Conservation (phyloP, 2,329 filamentous ascomycete genomes). For the Pestalotiopsis sp. region DNA sequence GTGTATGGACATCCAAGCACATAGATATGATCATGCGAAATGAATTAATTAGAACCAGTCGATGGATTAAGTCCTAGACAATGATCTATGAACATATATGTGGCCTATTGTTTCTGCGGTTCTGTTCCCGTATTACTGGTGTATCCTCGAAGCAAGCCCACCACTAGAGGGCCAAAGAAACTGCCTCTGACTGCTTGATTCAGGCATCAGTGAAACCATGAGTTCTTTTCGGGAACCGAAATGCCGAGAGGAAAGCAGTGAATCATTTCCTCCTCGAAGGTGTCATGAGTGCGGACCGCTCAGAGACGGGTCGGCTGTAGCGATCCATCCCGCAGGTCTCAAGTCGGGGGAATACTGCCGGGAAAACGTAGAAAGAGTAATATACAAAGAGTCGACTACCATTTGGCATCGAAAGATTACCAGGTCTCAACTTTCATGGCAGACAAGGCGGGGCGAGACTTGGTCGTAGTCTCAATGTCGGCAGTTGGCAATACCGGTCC, state of each 20-base stretch:
- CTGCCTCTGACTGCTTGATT: not conserved
- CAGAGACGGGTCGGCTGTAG: not conserved
- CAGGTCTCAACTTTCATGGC: not conserved
- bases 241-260: not conserved
- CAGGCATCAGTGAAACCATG: not conserved
- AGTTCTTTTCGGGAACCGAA: not conserved
- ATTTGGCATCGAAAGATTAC: not conserved
- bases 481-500: not conserved
- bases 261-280: not conserved
- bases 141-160: not conserved
- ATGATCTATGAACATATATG: not conserved
- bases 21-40: not conserved
- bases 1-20: no score
- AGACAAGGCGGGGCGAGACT: not conserved
- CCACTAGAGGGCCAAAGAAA: not conserved
- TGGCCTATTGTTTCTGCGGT: not conserved
- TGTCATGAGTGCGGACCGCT: not conserved
- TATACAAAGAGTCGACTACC: not conserved
- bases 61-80: not conserved
- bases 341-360: not conserved
- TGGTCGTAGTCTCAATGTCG: not conserved
- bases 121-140: not conserved
- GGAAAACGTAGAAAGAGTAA: not conserved
- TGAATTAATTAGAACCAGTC: not conserved
- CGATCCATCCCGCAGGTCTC: not conserved